phyloP scores from a whole-genome alignment of 2,329 filamentous ascomycete genomes.

The Colletotrichum sp. region DNA sequence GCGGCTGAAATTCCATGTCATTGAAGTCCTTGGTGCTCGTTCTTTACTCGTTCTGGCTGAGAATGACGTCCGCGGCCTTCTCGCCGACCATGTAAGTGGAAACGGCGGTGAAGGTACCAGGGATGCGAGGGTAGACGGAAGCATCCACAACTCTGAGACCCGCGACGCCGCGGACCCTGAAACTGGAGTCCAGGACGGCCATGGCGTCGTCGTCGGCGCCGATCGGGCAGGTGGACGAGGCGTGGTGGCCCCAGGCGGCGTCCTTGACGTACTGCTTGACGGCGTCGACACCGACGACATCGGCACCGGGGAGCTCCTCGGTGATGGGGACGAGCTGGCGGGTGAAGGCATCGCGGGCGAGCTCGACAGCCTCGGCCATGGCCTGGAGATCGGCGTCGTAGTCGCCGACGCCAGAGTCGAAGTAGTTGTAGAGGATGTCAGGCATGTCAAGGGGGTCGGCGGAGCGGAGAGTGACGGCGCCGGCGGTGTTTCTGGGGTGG shows the following conservation, averaged over 20 bases:
- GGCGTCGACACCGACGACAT: conserved; percentile 19
- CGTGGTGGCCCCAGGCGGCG: conserved; percentile 38
- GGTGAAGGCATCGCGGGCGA: conserved; percentile 50
- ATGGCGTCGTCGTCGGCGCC: conserved; percentile 33
- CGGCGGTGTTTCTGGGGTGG: conserved; percentile 66
- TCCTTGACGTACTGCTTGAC: conserved; percentile 32
- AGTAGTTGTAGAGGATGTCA: conserved; percentile 67
- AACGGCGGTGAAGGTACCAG: conserved; percentile 36
- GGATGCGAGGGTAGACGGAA: conserved; percentile 45
- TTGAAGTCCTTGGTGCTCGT: background rate
- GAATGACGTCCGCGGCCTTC: conserved; percentile 36
- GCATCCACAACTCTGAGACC: conserved; percentile 52
- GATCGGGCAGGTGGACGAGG: conserved; percentile 36
- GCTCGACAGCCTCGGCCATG: conserved; percentile 58
- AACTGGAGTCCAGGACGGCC: conserved; percentile 53
- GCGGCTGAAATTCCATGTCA: background rate
- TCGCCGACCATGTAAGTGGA: conserved; percentile 37
- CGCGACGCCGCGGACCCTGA: conserved; percentile 49
- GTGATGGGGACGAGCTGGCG: conserved; percentile 25
- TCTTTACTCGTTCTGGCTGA: conserved; percentile 13
- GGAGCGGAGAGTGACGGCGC: conserved; percentile 65
- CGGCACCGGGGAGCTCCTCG: conserved; percentile 23
- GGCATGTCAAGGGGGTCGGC: conserved; percentile 69
- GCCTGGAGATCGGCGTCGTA: conserved; percentile 56
- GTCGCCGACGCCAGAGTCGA: conserved; percentile 54